These are phyloP conservation scores for Lenzites betulinus DNA, from an alignment of 768 basidiomycete genomes.

Conservation along the genomic window DNA sequence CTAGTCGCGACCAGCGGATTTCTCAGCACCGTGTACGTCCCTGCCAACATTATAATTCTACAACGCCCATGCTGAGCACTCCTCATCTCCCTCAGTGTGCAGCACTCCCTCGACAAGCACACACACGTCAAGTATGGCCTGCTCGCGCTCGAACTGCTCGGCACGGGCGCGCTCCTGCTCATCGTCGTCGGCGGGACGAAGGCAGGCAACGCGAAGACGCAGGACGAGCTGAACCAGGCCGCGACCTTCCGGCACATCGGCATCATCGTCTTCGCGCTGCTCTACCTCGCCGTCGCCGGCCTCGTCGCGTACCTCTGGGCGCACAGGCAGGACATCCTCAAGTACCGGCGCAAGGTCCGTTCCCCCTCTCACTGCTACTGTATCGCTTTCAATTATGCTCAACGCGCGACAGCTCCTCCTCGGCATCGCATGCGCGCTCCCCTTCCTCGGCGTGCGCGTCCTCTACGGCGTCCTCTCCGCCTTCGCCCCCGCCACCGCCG, in stretches of 20 bases:
- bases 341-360: conserved; percentile 9
- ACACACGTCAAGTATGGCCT: conserved; percentile 13
- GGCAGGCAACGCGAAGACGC: conserved; percentile 18
- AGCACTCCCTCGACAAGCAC: conserved; percentile 28
- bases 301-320: conserved; percentile 17
- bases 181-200: conserved; percentile 35
- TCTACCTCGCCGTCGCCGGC: conserved; percentile 41
- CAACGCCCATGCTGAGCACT: background rate
- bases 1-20: conserved; percentile 41
- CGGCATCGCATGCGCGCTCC: conserved; percentile 56
- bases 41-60: background rate
- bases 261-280: conserved; percentile 34
- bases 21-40: conserved; percentile 35
- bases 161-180: conserved; percentile 33
- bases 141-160: conserved; percentile 33
- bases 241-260: conserved; percentile 36
- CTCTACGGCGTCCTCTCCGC: conserved; percentile 61
- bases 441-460: conserved; percentile 59
- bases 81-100: conserved; percentile 25
- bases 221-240: conserved; percentile 23
- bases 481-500: conserved; percentile 48
- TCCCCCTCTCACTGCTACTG: background rate
- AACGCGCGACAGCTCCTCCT: conserved; percentile 50
- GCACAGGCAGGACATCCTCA: conserved; percentile 7
- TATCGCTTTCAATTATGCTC: background rate